These are phyloP conservation scores for Clonostachys chloroleuca DNA, from an alignment of 2,329 filamentous ascomycete species.

Conservation along the genomic window DNA sequence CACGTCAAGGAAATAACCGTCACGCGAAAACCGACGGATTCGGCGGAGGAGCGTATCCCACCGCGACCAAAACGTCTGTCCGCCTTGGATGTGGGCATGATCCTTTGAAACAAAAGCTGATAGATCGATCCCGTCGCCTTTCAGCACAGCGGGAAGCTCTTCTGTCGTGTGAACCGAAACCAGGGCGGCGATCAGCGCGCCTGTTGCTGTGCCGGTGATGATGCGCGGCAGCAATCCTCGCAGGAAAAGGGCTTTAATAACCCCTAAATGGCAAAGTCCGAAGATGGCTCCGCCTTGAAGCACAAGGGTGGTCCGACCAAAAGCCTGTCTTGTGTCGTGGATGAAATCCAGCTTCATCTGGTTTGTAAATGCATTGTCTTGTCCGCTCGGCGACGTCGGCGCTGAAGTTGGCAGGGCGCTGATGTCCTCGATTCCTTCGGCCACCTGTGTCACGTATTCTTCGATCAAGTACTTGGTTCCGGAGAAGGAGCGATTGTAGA, in stretches of 20 bases:
- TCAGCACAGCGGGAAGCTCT: conserved; percentile 72
- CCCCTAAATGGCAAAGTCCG: conserved; percentile 83
- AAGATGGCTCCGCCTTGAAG: conserved; percentile 90
- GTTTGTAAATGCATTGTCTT: conserved; percentile 47
- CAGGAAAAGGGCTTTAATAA: conserved; percentile 81
- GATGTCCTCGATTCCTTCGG: conserved; percentile 76
- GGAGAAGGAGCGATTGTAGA: conserved; percentile 82
- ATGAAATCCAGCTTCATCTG: conserved; percentile 82
- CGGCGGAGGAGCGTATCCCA: conserved; percentile 62
- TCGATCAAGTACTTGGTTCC: conserved; percentile 90
- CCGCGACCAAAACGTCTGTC: conserved; percentile 32
- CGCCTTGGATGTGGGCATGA: conserved; percentile 15
- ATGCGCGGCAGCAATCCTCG: conserved; percentile 81
- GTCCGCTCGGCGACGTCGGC: background rate
- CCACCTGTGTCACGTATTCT: conserved; percentile 82
- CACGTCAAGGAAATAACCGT: conserved; percentile 82
- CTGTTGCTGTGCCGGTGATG: conserved; percentile 86
- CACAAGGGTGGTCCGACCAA: conserved; percentile 80
- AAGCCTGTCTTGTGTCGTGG: conserved; percentile 82
- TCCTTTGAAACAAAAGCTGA: conserved; percentile 61
- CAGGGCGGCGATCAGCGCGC: conserved; percentile 82
- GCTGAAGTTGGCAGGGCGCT: conserved; percentile 53
- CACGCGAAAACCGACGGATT: conserved; percentile 61
- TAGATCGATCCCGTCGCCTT: conserved; percentile 76
- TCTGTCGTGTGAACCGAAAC: conserved; percentile 85